Evolutionary conservation across 2,329 filamentous ascomycete species (phyloP), one percentile per base, ranked within the genome.

Genomic region (Paecilomyces fulvus): DNA sequence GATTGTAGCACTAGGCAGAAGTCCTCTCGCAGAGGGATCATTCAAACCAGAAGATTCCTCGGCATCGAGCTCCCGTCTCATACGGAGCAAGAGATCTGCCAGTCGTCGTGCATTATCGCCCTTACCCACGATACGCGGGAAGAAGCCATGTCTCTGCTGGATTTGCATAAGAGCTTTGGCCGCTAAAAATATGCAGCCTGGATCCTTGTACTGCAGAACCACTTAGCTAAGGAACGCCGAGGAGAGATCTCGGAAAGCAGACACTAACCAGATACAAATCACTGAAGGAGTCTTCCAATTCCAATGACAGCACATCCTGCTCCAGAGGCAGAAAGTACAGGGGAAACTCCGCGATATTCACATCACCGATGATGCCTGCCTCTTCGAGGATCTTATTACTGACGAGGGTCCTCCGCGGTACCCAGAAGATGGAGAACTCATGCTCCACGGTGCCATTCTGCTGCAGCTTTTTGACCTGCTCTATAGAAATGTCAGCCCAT

Each of bases 371-470:
- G 12, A 99, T 90, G 25, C 92, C 94, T 43, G 90, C 88, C 68
- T 96, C 91, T 73, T 99, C 94, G 43, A 99, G 80, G 52, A 97
- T 83, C 69, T 91, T 87, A 70, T 97, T 91, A 63, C 90, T 94
- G 55, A 97, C 87, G 55, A 95, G 79, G 3, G 94, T 97, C 59
- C 94, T 88, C 57, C 94, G 85, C 5, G 95, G 92, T 48, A 95
- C 89, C 89, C 94, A 97, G 70, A 96, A 92, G 64, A 99, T 88
- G 60, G 92, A 92, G 70, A 97, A 96, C 65, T 99, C 92, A 81
- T 99, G 94, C 63, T 91, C 89, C 51, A 87, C 89, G 67, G 90
- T 88, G 69, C 88, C 92, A 72, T 94, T 90, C 67, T 87, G 88
- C 66, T 92, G 90, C 57, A 97, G 80, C 59, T 89, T 86, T 72